Evolutionary conservation across 495 filamentous ascomycete species (phyloP), one percentile per base, ranked within the genome.

Genomic region (Poronia punctata): DNA sequence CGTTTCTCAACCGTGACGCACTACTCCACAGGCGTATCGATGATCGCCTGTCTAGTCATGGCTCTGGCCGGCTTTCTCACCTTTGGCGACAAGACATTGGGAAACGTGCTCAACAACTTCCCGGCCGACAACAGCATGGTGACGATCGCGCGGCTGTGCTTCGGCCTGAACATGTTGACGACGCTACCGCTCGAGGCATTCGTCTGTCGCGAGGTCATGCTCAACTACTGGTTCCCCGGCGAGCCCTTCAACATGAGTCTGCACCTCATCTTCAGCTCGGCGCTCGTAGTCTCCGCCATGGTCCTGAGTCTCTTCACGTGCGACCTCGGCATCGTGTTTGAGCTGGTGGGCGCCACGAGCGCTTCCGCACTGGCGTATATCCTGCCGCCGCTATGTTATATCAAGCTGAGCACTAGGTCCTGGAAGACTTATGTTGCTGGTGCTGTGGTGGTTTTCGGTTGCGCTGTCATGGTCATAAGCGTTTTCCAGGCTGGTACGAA

Each of bases 81-180:
- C 28, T 98, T 98, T 48, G 88, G 93, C 38, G 84, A 88, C 53
- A 79, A 82, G 44, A 97, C 92, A 1, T 68, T 86, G 52, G 92
- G 92, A 40, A 97, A 98, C 58, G 87, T 98, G 26, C 79, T 98
- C 40, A 98, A 98, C 66, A 98, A 98, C 64, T 96, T 98, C 57
- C 87, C 92, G 3, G 70, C 76, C 6, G 76, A 88, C 54, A 96
- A 94, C 60, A 74, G 80, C 44, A 77, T 97, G 75, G 84, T 96
- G 48, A 98, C 96, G 59, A 77, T 97, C 38, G 92, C 92, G 28
- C 78, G 92, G 51, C 70, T 98, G 50, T 95, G 87, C 58, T 95
- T 98, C 50, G 92, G 93, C 3, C 65, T 97, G 40, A 98, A 98
- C 68, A 98, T 98, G 92, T 78, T 98, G 46, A 97, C 92, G 5